Conservation (phyloP, 164 flowering plant species). For the Vitis riparia region DNA sequence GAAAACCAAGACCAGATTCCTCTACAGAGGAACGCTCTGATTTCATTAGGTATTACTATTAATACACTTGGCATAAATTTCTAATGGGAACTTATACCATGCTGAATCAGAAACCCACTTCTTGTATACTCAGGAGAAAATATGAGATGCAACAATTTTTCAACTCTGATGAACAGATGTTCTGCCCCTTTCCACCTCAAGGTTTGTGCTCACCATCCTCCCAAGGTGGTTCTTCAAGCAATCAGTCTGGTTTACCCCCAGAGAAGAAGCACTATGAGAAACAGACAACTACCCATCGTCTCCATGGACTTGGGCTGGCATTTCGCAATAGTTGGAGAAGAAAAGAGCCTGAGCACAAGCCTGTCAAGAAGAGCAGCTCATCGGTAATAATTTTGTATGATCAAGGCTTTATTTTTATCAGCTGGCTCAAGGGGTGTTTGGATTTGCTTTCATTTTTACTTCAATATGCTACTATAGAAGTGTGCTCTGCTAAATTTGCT, state of each 20-base stretch:
- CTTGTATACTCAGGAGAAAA: slow-evolving; percentile 66
- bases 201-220: slow-evolving; percentile 19
- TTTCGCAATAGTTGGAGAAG: slow-evolving; percentile 88
- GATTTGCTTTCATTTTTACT: too few species aligned
- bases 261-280: slow-evolving; percentile 59
- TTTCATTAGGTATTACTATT: slow-evolving; percentile 63
- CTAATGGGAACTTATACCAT: slow-evolving; percentile 2
- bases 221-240: slow-evolving; percentile 19
- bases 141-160: slow-evolving; percentile 76
- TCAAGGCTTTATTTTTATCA: not conserved
- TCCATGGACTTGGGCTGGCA: slow-evolving; percentile 58
- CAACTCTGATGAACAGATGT: slow-evolving; percentile 20
- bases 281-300: slow-evolving; percentile 45
- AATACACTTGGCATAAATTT: not conserved
- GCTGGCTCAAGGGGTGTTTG: too few species aligned
- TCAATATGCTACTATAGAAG: too few species aligned
- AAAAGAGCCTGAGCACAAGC: slow-evolving; percentile 51
- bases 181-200: slow-evolving; percentile 38
- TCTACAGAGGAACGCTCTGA: slow-evolving; percentile 70
- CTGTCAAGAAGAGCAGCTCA: slow-evolving; percentile 45
- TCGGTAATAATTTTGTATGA: slow-evolving; percentile 37
- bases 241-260: slow-evolving; percentile 11
- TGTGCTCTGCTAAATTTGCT: too few species aligned
- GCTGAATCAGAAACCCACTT: slow-evolving; percentile 18
- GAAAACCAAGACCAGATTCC: slow-evolving; percentile 78